A percentile compares a stretch with the other conserved stretches of the same genome.
These are phyloP conservation scores for Cinnamomum micranthum DNA, from an alignment of 164 flowering plant genomes.

Conservation along the genomic window DNA sequence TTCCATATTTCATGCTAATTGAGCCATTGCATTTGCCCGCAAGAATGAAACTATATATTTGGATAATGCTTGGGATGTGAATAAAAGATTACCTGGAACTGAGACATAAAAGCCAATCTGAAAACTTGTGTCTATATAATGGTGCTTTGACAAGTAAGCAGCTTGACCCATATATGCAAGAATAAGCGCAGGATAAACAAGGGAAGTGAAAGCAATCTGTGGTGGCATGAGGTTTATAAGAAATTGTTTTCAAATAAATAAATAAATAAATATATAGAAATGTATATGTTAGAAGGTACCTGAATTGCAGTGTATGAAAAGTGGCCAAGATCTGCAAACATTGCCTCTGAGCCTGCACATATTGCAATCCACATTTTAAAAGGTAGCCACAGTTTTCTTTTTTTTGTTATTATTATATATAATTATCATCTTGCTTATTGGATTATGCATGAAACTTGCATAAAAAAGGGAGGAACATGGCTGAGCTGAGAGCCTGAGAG, in stretches of 20 bases:
- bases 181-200: slow-evolving; percentile 88
- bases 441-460: too few species aligned
- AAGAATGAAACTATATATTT: too few species aligned
- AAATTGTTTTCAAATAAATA: neutral
- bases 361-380: neutral
- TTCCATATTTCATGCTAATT: too few species aligned
- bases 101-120: slow-evolving; percentile 74
- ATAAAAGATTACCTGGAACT: slow-evolving; percentile 65
- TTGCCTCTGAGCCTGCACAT: slow-evolving; percentile 62
- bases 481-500: neutral
- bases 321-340: slow-evolving; percentile 73
- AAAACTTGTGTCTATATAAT: slow-evolving; percentile 33
- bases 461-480: too few species aligned
- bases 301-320: slow-evolving; percentile 55
- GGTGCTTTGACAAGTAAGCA: slow-evolving; percentile 81
- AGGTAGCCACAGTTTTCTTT: too few species aligned
- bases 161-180: slow-evolving; percentile 98
- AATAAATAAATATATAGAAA: neutral
- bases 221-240: slow-evolving; percentile 9
- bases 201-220: slow-evolving; percentile 86
- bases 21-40: too few species aligned
- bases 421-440: too few species aligned
- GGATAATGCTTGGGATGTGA: neutral
- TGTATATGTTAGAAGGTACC: slow-evolving; percentile 22
- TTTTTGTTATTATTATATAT: too few species aligned